Conservation (phyloP, 768 basidiomycete species). For the Podaxis mareebaensis region DNA sequence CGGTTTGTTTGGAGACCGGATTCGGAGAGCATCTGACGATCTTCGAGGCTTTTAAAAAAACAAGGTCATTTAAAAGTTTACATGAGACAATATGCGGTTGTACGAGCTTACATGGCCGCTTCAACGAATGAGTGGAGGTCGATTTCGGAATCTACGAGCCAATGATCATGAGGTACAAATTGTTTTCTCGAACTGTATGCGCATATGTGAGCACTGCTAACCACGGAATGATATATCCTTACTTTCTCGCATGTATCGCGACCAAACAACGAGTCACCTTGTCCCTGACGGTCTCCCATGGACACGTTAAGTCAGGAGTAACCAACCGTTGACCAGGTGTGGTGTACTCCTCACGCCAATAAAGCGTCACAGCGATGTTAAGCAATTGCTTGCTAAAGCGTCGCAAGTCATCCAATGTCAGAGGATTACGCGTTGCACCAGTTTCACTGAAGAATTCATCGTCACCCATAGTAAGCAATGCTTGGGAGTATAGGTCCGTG, state of each 20-base stretch:
- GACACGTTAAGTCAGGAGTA: constrained; percentile 37
- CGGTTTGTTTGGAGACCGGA: constrained; percentile 18
- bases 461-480: constrained; percentile 89
- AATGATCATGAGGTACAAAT: constrained; percentile 83
- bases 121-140: constrained; percentile 61
- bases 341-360: constrained; percentile 44
- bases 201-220: neutral
- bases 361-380: constrained; percentile 80
- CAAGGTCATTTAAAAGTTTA: neutral
- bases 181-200: constrained; percentile 69
- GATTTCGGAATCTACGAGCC: constrained; percentile 63
- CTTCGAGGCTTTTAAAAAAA: constrained; percentile 60
- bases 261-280: constrained; percentile 77
- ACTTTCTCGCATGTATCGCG: constrained; percentile 90
- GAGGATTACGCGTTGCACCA: constrained; percentile 61
- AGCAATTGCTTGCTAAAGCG: constrained; percentile 76
- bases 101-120: neutral
- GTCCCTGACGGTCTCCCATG: constrained; percentile 73
- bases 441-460: constrained; percentile 84
- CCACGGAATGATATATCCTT: constrained; percentile 29
- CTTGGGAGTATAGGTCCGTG: constrained; percentile 79
- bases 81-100: neutral
- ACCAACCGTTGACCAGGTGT: constrained; percentile 4
- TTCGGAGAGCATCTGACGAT: constrained; percentile 43
- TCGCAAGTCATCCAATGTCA: constrained; percentile 79